Base-by-base conservation (phyloP, 2,329 filamentous ascomycete species). In the Fusarium avenaceum region DNA sequence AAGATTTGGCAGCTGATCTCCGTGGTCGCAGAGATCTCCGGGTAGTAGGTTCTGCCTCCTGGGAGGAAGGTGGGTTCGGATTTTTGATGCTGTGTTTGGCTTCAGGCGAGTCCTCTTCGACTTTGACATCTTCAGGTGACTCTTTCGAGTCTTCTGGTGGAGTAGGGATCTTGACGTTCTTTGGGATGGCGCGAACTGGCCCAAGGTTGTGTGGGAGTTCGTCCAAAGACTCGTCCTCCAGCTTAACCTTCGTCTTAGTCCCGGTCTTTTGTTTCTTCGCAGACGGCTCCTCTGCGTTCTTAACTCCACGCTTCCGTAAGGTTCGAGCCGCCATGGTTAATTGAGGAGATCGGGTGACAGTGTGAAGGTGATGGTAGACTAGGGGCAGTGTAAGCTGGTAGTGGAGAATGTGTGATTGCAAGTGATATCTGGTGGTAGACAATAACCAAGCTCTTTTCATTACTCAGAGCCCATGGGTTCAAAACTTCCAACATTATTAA, bases 141-240 rank as follows among this genome's bases (percentile, higher is more conserved):
- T 39, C 46, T 35, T 49, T 30, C 2, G 49, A 22, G 13, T 52
- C 48, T 15, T 39, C n/a, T 11, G 39, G 40, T 28, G 49, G 35
- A 7, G 51, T 57, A 10, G 43, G 20, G 24, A 53, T 43, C 28
- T 53, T 40, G 32, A n/a, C 17, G 22, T 57, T 55, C 45, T 43
- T 62, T 35, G n/a, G 46, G 44, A 40, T n/a, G 17, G 35, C 15
- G 33, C 40, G 63, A 46, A 43, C 58, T 50, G 65, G 57, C 20
- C 58, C 56, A 32, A 70, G 65, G 43, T 72, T 71, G 35, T 70
- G 69, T n/a, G 65, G 65, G 40, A 71, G 43, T 39, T 67, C 62
- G 38, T 71, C 65, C 19, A 47, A 35, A 46, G 38, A 24, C 33
- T 53, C 45, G 2, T 59, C 19, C 6, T 51, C 20, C 33, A 17